Evolutionary conservation across 345 rosid genomes (phyloP), one percentile per base, ranked within the genome.

Genomic region (Arabidopsis suecica): DNA sequence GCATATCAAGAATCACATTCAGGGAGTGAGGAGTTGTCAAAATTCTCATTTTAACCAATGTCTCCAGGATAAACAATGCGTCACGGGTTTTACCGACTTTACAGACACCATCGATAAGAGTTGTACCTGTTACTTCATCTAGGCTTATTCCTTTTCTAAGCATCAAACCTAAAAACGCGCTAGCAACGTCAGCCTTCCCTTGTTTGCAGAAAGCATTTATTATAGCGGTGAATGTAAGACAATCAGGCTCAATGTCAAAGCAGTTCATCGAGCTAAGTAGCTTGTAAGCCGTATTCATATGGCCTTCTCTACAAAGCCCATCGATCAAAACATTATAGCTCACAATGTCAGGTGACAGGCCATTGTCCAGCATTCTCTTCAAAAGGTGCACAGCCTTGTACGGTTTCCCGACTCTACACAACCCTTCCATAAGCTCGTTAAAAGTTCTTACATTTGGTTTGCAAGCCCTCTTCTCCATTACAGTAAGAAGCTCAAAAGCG

Each of bases 401-500:
- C 3, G 84, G 67, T 74, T 74, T 82, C 61, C 79, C 83, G 0
- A 83, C 83, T 78, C 67, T 77, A 67, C 89, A 86, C 41, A 84
- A 72, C 16, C 89, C 89, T 40, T 79, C 86, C 54, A 86, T 84
- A 68, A 86, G 87, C 80, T 78, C 86, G 28, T 86, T 86, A 61
- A 82, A 82, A 72, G 87, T 86, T 61, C 84, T 82, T 20, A 82
- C 57, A 60, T 73, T 80, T 30, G 88, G 86, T 75, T 70, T 78
- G 75, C 88, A 83, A 62, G 76, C 81, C 59, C 44, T 73, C 80
- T 75, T 83, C 77, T 83, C 85, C 85, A 85, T 85, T 60, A 81
- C 42, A 65, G 77, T 65, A 32, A 85, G 85, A 57, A 85, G 79
- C 75, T 85, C 86, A 67, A 83, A 82, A 23, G 86, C 86, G 2